phyloP scores from a whole-genome alignment of 164 flowering plant genomes.

The Tinospora cordifolia region DNA sequence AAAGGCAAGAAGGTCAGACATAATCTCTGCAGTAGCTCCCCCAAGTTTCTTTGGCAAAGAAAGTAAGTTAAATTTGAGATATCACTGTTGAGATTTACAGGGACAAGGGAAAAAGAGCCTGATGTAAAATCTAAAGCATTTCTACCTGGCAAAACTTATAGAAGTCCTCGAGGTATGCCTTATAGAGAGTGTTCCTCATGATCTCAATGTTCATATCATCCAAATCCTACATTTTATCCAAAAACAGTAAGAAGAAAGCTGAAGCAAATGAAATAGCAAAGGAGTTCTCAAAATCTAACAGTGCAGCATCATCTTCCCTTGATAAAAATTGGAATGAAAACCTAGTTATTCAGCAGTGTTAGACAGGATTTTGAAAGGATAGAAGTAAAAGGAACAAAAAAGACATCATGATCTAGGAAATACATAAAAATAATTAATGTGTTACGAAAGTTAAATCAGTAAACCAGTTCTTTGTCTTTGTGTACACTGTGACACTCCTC shows the following conservation, averaged over 20 bases:
- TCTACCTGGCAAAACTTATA: conserved; percentile 86
- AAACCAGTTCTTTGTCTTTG: no score
- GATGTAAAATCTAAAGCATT: background rate
- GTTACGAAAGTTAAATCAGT: no score
- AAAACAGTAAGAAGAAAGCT: background rate
- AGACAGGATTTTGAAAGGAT: background rate
- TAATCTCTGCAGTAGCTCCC: conserved; percentile 94
- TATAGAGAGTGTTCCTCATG: conserved; percentile 98
- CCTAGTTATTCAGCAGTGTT: background rate
- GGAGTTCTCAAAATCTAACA: background rate
- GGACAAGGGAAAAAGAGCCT: background rate
- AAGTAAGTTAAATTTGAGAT: conserved; percentile 1
- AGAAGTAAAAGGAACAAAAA: no score
- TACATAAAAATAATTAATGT: no score
- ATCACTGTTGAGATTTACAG: background rate
- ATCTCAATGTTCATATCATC: conserved; percentile 99
- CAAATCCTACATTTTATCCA: conserved; percentile 55
- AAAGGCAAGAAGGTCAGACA: conserved; percentile 94
- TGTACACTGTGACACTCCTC: no score
- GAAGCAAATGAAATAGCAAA: background rate
- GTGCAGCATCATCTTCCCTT: background rate
- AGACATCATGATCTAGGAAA: no score
- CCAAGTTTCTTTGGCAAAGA: conserved; percentile 65
- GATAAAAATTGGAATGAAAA: background rate
- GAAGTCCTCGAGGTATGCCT: conserved; percentile 97